These are phyloP conservation scores for Cornus florida DNA, from an alignment of 148 eudicot species.

Conservation along the genomic window DNA sequence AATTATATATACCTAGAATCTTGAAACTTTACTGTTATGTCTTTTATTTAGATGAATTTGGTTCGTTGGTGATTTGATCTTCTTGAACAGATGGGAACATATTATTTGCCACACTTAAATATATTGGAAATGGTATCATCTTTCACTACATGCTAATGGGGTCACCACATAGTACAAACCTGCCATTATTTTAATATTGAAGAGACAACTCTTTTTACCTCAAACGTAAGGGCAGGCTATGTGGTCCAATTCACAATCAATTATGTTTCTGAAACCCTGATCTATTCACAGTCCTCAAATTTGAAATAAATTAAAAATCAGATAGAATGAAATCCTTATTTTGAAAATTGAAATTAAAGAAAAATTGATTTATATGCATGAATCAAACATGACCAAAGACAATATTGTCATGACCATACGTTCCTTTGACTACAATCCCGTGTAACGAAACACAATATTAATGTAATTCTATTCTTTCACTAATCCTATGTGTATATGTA, in stretches of 20 bases:
- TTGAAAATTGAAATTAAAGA: too few species aligned
- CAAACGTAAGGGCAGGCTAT: neutral
- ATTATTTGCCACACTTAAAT: neutral
- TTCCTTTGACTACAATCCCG: too few species aligned
- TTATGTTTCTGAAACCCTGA: neutral
- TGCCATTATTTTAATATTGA: constrained; percentile 6
- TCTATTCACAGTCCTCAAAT: too few species aligned
- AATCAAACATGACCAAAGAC: too few species aligned
- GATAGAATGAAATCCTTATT: too few species aligned
- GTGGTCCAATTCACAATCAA: neutral
- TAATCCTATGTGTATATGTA: too few species aligned
- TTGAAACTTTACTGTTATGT: constrained; percentile 1
- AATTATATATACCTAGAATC: constrained; percentile 1
- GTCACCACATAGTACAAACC: neutral
- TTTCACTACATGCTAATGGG: constrained; percentile 22
- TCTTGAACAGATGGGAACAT: neutral
- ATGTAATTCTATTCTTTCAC: too few species aligned
- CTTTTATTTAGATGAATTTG: neutral
- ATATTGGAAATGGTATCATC: constrained; percentile 18
- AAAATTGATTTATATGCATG: too few species aligned
- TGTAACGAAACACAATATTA: too few species aligned
- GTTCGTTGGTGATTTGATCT: neutral
- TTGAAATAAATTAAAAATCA: too few species aligned
- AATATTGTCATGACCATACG: too few species aligned
- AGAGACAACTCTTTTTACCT: constrained; percentile 7